phyloP scores from a whole-genome alignment of 2,329 filamentous ascomycete genomes.

The Sporothrix variecibatus region DNA sequence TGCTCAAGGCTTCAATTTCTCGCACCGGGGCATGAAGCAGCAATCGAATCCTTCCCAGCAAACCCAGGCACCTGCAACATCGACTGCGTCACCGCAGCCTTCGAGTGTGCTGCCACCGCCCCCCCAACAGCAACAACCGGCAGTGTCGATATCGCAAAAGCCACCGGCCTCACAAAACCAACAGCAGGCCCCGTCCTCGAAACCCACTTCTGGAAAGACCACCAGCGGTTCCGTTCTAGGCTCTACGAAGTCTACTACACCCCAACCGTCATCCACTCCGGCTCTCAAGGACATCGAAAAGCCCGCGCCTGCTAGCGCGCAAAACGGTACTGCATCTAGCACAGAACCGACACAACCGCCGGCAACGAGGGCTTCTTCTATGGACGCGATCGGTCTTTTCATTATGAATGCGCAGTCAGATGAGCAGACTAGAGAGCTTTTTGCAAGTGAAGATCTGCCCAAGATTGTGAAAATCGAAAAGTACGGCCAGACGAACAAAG shows the following conservation, averaged over 20 bases:
- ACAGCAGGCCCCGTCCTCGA: conserved; percentile 31
- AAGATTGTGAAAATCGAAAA: conserved; percentile 82
- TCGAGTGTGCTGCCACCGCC: conserved; percentile 34
- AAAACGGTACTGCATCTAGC: conserved; percentile 57
- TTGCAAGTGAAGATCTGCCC: conserved; percentile 76
- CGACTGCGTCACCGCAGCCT: conserved; percentile 35
- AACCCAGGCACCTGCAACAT: conserved; percentile 42
- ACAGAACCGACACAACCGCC: conserved; percentile 59
- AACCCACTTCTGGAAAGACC: conserved; percentile 41
- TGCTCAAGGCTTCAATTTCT: conserved; percentile 98
- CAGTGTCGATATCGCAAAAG: conserved; percentile 34
- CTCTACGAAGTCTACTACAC: conserved; percentile 47
- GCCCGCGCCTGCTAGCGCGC: conserved; percentile 44
- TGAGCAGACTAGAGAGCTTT: conserved; percentile 78
- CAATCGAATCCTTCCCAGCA: conserved; percentile 44
- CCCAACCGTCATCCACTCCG: conserved; percentile 49
- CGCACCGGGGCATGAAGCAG: conserved; percentile 87
- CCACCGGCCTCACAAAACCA: conserved; percentile 44
- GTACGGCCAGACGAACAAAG: conserved; percentile 76
- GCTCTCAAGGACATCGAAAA: conserved; percentile 63
- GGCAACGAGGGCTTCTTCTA: conserved; percentile 59
- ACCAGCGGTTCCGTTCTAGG: conserved; percentile 36
- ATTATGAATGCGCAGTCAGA: conserved; percentile 83
- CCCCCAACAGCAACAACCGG: conserved; percentile 23
- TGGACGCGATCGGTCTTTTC: conserved; percentile 82